Conservation (phyloP, 164 flowering plant genomes). For the Dillenia suffruticosa region DNA sequence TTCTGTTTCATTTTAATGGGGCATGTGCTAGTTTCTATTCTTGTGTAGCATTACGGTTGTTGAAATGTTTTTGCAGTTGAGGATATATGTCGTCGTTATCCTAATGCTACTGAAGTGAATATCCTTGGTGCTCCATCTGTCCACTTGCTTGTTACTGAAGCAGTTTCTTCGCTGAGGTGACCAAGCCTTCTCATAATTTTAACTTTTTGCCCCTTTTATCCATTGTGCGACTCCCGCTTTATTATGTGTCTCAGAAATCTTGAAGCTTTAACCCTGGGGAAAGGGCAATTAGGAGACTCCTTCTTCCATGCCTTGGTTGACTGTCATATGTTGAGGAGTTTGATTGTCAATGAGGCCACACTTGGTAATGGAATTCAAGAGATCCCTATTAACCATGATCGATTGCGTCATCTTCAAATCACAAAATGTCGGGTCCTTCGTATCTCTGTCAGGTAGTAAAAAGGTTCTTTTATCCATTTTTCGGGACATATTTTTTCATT, state of each 20-base stretch:
- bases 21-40: no score
- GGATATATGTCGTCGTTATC: constrained; percentile 82
- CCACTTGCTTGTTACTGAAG: constrained; percentile 58
- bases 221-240: constrained; percentile 7
- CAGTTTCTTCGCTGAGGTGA: constrained; percentile 65
- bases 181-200: constrained; percentile 2
- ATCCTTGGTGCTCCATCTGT: constrained; percentile 53
- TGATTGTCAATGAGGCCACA: constrained; percentile 58
- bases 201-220: background rate
- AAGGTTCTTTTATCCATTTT: no score
- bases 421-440: constrained; percentile 82
- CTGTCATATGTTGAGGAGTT: constrained; percentile 57
- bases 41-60: background rate
- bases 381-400: constrained; percentile 67
- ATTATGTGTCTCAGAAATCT: constrained; percentile 53
- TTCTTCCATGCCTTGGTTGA: constrained; percentile 71
- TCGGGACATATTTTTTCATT: no score
- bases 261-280: constrained; percentile 65
- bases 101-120: constrained; percentile 79
- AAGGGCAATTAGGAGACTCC: constrained; percentile 60
- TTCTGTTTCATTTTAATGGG: no score
- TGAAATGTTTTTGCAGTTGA: constrained; percentile 50
- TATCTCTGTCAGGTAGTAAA: constrained; percentile 64
- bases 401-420: constrained; percentile 62
- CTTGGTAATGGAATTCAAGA: constrained; percentile 89